Evolutionary conservation across 306 rosid species (phyloP), one percentile per base, ranked within the genome.

Genomic region (Trifolium fragiferum): DNA sequence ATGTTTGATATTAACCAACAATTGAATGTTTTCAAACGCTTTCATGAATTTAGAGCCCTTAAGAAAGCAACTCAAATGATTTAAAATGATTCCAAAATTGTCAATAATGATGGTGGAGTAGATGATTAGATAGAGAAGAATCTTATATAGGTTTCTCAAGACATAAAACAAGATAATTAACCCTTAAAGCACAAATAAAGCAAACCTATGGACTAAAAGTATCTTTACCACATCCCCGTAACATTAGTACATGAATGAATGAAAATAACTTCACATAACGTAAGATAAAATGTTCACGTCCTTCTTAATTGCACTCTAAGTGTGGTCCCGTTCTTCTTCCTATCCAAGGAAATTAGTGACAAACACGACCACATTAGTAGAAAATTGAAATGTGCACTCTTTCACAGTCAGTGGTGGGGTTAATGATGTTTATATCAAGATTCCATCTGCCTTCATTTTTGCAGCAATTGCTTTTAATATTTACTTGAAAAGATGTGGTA

Each of bases 81-180:
- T 49, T 65, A 75, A 51, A 2, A 51, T 51, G 32, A 75, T 50
- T 8, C 59, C 35, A 27, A 43, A 13, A 74, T 33, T 20, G 37
- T 59, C 40, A 30, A 16, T 50, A 18, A 66, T 13, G 55, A 68
- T 18, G 50, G 60, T 67, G 49, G 74, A 27, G 68, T 76, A 19
- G 25, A 68, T 57, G 68, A 67, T 76, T 68, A 76, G 75, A 57
- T 58, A 27, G 38, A 67, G 70, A 68, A 58, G 75, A 76, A 76
- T 68, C 75, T 65, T 27, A 57, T 27, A 57, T 76, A 76, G 80
- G 47, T 41, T 76, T 16, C 67, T 66, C 4, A 55, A 67, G 60
- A 55, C 1, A 49, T 10, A 68, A 57, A 76, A 18, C 20, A 66
- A 54, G 63, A 27, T 57, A 54, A 54, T 74, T 30, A 62, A 64